Conservation (phyloP, 2,329 filamentous ascomycete species). For the Capronia coronata region DNA sequence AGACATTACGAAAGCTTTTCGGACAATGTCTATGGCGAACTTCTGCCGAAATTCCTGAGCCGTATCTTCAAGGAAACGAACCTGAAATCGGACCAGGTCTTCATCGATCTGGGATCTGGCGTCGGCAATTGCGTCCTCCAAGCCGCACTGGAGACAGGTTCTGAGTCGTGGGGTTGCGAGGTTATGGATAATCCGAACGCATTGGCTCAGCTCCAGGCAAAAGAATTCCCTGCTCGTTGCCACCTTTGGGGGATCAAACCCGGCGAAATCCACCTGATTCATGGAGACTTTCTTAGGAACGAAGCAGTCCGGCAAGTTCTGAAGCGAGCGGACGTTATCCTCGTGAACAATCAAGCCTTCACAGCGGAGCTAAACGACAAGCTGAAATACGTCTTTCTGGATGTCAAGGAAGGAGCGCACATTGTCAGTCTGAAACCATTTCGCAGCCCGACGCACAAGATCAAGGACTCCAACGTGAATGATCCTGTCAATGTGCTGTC, state of each 20-base stretch:
- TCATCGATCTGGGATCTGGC: constrained; percentile 90
- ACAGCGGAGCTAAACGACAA: constrained; percentile 77
- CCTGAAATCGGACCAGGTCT: constrained; percentile 76
- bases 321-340: constrained; percentile 81
- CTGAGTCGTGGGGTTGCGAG: constrained; percentile 93
- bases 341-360: constrained; percentile 98
- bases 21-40: constrained; percentile 91
- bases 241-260: constrained; percentile 80
- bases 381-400: constrained; percentile 82
- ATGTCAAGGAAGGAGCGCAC: constrained; percentile 82
- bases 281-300: constrained; percentile 77
- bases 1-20: constrained; percentile 82
- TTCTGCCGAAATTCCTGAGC: constrained; percentile 76
- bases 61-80: constrained; percentile 71
- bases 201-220: constrained; percentile 70
- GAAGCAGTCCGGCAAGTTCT: constrained; percentile 64
- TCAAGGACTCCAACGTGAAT: constrained; percentile 66
- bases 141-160: constrained; percentile 85
- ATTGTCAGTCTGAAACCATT: constrained; percentile 92
- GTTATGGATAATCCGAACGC: constrained; percentile 88
- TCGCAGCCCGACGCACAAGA: constrained; percentile 70
- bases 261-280: constrained; percentile 70
- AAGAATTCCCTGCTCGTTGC: constrained; percentile 78
- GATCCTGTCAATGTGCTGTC: constrained; percentile 75
- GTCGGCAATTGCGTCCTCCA: constrained; percentile 95